Evolutionary conservation across 129 eudicot species (phyloP).

Genomic region (Flaveria bidentis): DNA sequence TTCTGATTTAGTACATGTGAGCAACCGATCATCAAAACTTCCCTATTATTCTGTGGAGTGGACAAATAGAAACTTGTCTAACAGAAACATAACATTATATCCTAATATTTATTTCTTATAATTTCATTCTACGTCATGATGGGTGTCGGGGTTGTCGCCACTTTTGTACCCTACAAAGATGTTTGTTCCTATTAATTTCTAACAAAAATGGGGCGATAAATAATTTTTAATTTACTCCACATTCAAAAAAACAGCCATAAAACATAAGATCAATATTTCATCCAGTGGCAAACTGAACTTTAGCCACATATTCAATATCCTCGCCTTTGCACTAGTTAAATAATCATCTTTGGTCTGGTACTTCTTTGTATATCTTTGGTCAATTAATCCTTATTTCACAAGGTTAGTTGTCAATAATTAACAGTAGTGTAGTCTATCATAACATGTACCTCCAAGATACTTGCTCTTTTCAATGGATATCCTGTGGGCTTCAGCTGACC

Average conservation of each 20-base stretch:
- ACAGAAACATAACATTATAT: not conserved
- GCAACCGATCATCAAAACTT: not conserved
- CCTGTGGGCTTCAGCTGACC: slow-evolving; percentile 92
- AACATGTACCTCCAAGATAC: slow-evolving; percentile 83
- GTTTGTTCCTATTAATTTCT: not conserved
- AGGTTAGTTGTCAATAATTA: slow-evolving; percentile 11
- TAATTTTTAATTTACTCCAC: not conserved
- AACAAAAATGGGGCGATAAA: not conserved
- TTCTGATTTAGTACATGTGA: not conserved
- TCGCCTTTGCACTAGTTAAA: not conserved
- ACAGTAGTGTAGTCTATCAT: not conserved
- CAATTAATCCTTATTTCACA: no score
- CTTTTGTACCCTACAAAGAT: not conserved
- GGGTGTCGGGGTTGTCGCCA: not conserved
- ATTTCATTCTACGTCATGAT: not conserved
- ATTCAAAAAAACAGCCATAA: not conserved
- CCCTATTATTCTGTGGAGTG: not conserved
- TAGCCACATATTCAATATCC: not conserved
- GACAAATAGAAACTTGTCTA: not conserved
- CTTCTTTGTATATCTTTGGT: not conserved
- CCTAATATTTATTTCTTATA: not conserved
- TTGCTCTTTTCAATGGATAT: slow-evolving; percentile 93
- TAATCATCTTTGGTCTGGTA: not conserved
- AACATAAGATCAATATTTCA: not conserved
- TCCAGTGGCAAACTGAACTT: not conserved